These are phyloP conservation scores for Pythium aquatile DNA, from an alignment of 352 stramenopile genomes.

Conservation along the genomic window DNA sequence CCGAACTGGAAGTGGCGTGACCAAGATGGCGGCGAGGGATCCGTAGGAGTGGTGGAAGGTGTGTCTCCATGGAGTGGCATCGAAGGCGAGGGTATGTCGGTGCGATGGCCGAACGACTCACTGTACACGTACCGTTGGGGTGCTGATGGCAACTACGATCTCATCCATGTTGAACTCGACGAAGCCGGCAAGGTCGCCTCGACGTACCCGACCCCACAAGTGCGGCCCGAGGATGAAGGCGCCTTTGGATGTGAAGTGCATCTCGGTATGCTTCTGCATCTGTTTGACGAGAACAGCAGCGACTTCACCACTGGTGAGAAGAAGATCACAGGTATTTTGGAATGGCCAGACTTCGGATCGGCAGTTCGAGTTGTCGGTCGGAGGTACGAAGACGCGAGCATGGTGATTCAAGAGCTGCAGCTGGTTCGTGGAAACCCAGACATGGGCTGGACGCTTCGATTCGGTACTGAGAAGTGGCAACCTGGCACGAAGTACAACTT, in stretches of 20 bases:
- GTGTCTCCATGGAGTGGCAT: conserved; percentile 87
- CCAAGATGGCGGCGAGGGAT: conserved; percentile 86
- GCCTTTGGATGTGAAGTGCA: conserved; percentile 75
- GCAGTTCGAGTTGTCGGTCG: conserved; percentile 65
- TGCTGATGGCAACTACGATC: conserved; percentile 84
- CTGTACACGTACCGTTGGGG: conserved; percentile 89
- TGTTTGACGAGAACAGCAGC: conserved; percentile 36
- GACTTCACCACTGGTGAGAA: conserved; percentile 1
- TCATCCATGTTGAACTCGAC: conserved; percentile 84
- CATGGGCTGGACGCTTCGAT: conserved; percentile 87
- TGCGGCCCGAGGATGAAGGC: conserved; percentile 70
- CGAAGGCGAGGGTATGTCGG: conserved; percentile 87
- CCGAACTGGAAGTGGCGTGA: conserved; percentile 90
- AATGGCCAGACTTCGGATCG: conserved; percentile 83
- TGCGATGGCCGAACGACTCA: conserved; percentile 86
- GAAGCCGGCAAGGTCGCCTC: conserved; percentile 72
- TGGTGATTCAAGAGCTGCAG: conserved; percentile 81
- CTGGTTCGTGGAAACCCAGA: conserved; percentile 77
- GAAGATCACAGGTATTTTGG: conserved; percentile 66
- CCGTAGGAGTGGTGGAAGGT: conserved; percentile 76
- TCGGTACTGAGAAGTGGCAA: conserved; percentile 86
- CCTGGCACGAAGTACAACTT: conserved; percentile 84
- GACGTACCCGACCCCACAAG: conserved; percentile 66
- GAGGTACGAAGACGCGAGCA: conserved; percentile 45
- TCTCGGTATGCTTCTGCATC: conserved; percentile 73